Base-by-base conservation (phyloP, 108 stramenopile genomes). In the Pseudonitzschia pungens region DNA sequence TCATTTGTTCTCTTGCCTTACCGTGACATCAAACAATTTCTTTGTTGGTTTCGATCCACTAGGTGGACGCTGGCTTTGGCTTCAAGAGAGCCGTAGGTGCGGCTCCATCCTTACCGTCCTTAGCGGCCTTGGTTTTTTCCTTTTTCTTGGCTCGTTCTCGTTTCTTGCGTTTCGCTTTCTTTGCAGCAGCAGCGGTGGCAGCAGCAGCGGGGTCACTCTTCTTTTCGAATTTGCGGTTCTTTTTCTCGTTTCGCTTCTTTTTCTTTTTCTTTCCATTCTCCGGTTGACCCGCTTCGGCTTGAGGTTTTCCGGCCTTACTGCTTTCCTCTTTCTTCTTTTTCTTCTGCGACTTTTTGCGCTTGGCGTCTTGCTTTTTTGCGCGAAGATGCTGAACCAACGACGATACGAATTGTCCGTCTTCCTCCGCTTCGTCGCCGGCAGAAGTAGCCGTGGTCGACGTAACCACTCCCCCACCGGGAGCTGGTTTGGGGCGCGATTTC, bases 401-500 rank as follows among this genome's bases (percentile, higher is more conserved):
- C 0, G 86, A 73, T 4, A 83, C 51, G 8, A 77, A 75, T 57
- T 79, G 65, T 24, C 64, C 69, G 73, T 53, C 68, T 24, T 71
- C 54, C 9, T 52, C 67, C 11, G n/a, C 44, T 29, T 68, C 67
- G 45, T 52, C 67, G 1, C 40, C 67, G 10, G 26, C 24, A 29
- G 79, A 26, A 26, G 65, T 8, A 55, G 69, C 58, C 2, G 60
- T 69, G 24, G 26, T 40, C 1, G 50, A 50, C 16, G 73, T 60
- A 42, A 54, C 27, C 9, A 20, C 43, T 20, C 81, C 83, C 27
- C 84, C 87, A 74, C 84, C 87, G 0, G 84, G 84, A 45, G 75
- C 53, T 16, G 84, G 87, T 65, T 79, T 87, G 69, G 86, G 86
- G 28, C 86, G 76, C 4, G 75, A 58, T 67, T 77, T 76, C 11